Percentiles rank a stretch among this genome's conserved stretches.
Evolutionary conservation across 202 grass and related monocot genomes (phyloP).

Genomic region (Schoenoplectus triqueter): DNA sequence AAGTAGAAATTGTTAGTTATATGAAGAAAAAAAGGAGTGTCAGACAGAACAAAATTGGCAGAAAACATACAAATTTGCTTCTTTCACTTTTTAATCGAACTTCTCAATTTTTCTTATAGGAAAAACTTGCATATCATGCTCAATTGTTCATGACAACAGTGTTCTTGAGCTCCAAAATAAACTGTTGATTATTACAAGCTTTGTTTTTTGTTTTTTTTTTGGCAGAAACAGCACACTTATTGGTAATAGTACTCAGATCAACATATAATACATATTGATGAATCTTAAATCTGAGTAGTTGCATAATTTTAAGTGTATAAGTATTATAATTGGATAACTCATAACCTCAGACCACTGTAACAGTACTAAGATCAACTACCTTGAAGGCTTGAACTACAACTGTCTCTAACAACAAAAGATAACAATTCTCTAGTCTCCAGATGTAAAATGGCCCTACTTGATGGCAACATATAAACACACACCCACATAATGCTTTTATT

Average conservation of each 20-base stretch:
- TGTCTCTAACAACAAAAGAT: background rate
- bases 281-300: slow-evolving; percentile 34
- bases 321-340: background rate
- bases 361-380: background rate
- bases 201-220: slow-evolving; percentile 6
- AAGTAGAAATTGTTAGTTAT: background rate
- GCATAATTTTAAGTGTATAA: background rate
- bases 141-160: too few relatives aligned
- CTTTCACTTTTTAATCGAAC: background rate
- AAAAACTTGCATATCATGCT: background rate
- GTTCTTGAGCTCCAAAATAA: background rate
- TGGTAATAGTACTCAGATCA: background rate
- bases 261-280: background rate
- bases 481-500: slow-evolving; percentile 2
- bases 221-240: background rate
- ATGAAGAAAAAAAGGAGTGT: background rate
- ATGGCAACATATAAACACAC: slow-evolving; percentile 28
- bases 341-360: background rate
- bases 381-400: background rate
- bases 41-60: background rate
- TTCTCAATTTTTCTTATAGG: background rate
- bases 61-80: background rate
- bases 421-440: slow-evolving; percentile 12
- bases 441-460: slow-evolving; percentile 38
- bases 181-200: background rate